Evolutionary conservation across 2,329 filamentous ascomycete species (phyloP).

Genomic region (Arthrobotrys megalospora): DNA sequence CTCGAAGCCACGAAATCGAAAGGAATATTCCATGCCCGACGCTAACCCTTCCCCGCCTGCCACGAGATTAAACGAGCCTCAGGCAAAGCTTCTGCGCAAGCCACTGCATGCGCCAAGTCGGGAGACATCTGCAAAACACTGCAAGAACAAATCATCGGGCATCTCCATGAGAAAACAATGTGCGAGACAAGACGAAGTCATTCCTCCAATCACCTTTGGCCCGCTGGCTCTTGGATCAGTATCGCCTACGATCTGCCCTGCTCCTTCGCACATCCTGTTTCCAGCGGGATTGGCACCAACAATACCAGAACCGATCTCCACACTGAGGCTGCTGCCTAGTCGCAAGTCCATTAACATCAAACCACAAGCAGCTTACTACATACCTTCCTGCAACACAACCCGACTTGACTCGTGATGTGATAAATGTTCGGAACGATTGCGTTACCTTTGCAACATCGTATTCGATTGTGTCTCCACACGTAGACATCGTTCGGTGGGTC

Average conservation of each 20-base stretch:
- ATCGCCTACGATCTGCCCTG: slow-evolving; percentile 36
- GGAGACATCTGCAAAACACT: slow-evolving; percentile 49
- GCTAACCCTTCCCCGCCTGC: slow-evolving; percentile 52
- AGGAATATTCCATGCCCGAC: slow-evolving; percentile 55
- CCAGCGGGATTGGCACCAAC: slow-evolving; percentile 31
- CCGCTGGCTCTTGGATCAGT: neutral
- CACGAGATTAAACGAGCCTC: slow-evolving; percentile 54
- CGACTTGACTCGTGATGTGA: slow-evolving; percentile 20
- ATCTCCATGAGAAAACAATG: slow-evolving; percentile 14
- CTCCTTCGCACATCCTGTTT: slow-evolving; percentile 24
- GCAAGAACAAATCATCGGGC: slow-evolving; percentile 13
- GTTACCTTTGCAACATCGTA: slow-evolving; percentile 37
- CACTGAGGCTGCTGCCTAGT: slow-evolving; percentile 56
- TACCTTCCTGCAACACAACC: slow-evolving; percentile 43
- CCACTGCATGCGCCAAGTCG: slow-evolving; percentile 59
- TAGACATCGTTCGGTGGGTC: neutral
- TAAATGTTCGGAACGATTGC: slow-evolving; percentile 8
- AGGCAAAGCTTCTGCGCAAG: slow-evolving; percentile 46
- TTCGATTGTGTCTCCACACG: slow-evolving; percentile 14
- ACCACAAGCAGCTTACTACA: slow-evolving; percentile 14
- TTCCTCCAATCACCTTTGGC: slow-evolving; percentile 33
- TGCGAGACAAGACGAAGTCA: neutral
- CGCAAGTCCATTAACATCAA: slow-evolving; percentile 42
- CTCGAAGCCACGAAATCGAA: slow-evolving; percentile 5
- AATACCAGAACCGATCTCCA: slow-evolving; percentile 41